These are phyloP conservation scores for Xylaria grammica DNA, from an alignment of 495 filamentous ascomycete species.

Conservation along the genomic window DNA sequence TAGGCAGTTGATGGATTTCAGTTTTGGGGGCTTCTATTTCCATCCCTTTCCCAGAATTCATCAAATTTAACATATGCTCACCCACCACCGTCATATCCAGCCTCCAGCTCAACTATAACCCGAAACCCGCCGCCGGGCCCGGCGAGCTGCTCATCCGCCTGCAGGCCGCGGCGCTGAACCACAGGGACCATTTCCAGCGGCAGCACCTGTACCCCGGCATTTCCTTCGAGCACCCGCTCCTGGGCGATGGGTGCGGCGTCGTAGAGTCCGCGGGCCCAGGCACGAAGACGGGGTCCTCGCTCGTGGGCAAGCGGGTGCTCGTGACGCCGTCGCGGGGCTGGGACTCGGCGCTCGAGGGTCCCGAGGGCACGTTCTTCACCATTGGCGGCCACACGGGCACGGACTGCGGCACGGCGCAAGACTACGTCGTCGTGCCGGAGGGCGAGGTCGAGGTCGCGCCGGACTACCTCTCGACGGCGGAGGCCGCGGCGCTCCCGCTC, in stretches of 20 bases:
- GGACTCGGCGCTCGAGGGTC: constrained; percentile 70
- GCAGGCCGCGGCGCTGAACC: constrained; percentile 81
- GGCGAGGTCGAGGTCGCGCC: constrained; percentile 77
- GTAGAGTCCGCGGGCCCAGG: constrained; percentile 67
- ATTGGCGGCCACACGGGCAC: constrained; percentile 71
- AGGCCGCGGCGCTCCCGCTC: constrained; percentile 82
- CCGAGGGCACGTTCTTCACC: constrained; percentile 73
- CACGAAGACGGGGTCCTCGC: constrained; percentile 46
- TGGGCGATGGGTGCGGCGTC: constrained; percentile 77
- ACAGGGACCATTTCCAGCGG: constrained; percentile 90
- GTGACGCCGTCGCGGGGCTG: constrained; percentile 78
- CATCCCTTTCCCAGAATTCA: too few species aligned
- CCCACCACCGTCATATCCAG: constrained; percentile 45
- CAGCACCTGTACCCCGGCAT: constrained; percentile 87
- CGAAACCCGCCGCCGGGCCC: constrained; percentile 64
- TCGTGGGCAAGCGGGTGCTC: constrained; percentile 70
- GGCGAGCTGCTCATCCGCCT: constrained; percentile 72
- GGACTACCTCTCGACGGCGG: constrained; percentile 67
- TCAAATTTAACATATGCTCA: too few species aligned
- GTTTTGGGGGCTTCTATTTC: too few species aligned
- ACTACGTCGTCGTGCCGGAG: constrained; percentile 70
- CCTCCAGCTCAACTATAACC: constrained; percentile 64
- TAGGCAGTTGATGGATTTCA: too few species aligned
- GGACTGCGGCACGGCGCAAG: constrained; percentile 71
- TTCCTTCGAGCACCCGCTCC: constrained; percentile 72